These are phyloP conservation scores for Podospora sp. DNA, from an alignment of 495 filamentous ascomycete species.

Conservation along the genomic window DNA sequence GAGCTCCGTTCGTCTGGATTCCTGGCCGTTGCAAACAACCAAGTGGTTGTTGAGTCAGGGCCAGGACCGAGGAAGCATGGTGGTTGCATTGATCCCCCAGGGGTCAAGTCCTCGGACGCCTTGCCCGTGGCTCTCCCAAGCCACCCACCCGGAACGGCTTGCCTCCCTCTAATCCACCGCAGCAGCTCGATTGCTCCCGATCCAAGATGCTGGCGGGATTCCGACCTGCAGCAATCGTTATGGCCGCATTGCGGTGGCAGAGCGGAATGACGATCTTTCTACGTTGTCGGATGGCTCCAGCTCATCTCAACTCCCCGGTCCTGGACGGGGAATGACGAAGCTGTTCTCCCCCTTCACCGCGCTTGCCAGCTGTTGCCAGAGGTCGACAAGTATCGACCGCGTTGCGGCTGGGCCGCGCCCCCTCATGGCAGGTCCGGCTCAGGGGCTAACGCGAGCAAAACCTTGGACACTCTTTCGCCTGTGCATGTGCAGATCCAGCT, in stretches of 20 bases:
- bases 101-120: too few relatives aligned
- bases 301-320: neutral
- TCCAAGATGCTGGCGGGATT: neutral
- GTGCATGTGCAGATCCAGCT: neutral
- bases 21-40: neutral
- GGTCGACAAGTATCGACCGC: neutral
- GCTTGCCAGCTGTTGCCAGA: neutral
- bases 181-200: neutral
- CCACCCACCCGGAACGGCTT: neutral
- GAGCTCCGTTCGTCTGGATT: neutral
- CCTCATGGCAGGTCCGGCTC: neutral
- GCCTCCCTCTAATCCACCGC: neutral
- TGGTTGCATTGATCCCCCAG: too few relatives aligned
- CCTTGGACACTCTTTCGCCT: neutral
- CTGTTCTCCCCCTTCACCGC: neutral
- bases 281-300: too few relatives aligned
- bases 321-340: neutral
- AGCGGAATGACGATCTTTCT: too few relatives aligned
- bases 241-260: too few relatives aligned
- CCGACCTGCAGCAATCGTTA: neutral
- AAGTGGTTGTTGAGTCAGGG: neutral
- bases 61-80: neutral
- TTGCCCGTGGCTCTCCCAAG: neutral
- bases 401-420: neutral
- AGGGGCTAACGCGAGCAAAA: neutral